Evolutionary conservation across 371 early-diverging fungal species (phyloP).

Genomic region (Lichtheimia ornata): DNA sequence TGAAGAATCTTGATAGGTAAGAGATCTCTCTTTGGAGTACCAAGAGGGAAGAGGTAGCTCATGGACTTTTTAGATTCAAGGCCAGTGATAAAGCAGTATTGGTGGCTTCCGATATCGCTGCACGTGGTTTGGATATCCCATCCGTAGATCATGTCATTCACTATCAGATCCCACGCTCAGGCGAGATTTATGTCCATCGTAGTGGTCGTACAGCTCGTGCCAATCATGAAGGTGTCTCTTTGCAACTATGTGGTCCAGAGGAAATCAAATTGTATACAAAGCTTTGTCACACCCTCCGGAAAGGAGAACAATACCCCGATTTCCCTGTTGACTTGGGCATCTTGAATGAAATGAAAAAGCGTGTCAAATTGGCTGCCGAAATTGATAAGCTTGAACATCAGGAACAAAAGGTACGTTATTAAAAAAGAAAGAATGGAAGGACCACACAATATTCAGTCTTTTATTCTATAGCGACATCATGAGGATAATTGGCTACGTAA

Average conservation of each 20-base stretch:
- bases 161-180: slow-evolving; percentile 84
- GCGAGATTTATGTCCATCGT: slow-evolving; percentile 87
- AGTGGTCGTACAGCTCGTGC: slow-evolving; percentile 92
- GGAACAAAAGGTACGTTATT: slow-evolving; percentile 57
- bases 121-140: slow-evolving; percentile 90
- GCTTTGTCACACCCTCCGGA: slow-evolving; percentile 74
- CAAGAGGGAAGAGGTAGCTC: too few relatives aligned
- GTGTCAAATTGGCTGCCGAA: slow-evolving; percentile 75
- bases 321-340: slow-evolving; percentile 72
- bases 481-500: slow-evolving; percentile 86
- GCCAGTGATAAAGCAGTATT: slow-evolving; percentile 68
- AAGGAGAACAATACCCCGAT: slow-evolving; percentile 63
- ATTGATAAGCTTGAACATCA: slow-evolving; percentile 82
- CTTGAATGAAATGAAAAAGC: slow-evolving; percentile 64
- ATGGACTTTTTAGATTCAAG: slow-evolving; percentile 62
- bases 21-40: too few relatives aligned
- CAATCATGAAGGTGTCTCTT: slow-evolving; percentile 78
- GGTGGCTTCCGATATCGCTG: slow-evolving; percentile 91
- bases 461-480: slow-evolving; percentile 41
- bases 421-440: not conserved
- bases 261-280: slow-evolving; percentile 80
- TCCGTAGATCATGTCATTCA: slow-evolving; percentile 85
- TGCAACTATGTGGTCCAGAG: slow-evolving; percentile 82
- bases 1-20: slow-evolving; percentile 86
- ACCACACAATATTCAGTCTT: not conserved